A percentile compares a stretch with the other conserved stretches of the same genome.
Evolutionary conservation across 306 rosid genomes (phyloP).

Genomic region (Oemleria cerasiformis): DNA sequence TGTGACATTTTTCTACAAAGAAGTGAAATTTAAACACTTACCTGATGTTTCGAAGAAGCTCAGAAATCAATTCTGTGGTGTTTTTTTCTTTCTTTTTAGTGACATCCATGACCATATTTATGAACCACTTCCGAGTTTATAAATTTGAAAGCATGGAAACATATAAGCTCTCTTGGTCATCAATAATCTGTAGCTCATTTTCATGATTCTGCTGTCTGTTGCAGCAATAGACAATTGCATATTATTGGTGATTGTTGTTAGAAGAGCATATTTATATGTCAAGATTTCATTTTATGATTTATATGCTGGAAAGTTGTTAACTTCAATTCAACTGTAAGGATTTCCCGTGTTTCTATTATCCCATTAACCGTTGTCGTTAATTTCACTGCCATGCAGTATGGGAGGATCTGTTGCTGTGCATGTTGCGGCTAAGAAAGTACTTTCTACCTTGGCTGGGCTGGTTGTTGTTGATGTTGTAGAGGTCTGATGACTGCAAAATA

Average conservation of each 20-base stretch:
- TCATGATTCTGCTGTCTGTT: background rate
- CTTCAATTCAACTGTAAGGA: background rate
- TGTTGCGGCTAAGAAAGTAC: conserved; percentile 65
- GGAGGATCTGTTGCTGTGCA: conserved; percentile 98
- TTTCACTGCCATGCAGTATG: conserved; percentile 52
- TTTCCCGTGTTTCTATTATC: background rate
- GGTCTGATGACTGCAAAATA: conserved; percentile 45
- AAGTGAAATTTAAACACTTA: background rate
- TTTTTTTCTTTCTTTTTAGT: background rate
- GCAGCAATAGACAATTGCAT: conserved; percentile 1
- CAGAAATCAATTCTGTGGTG: background rate
- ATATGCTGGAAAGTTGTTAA: background rate
- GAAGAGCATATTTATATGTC: background rate
- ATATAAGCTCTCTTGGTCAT: background rate
- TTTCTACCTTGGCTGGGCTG: conserved; percentile 82
- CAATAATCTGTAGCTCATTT: background rate
- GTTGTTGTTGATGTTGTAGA: conserved; percentile 98
- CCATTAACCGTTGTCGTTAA: conserved; percentile 4
- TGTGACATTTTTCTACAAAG: too few species aligned
- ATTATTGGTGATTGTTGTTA: background rate
- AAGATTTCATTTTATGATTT: background rate
- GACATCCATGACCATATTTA: background rate
- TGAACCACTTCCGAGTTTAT: conserved; percentile 6
- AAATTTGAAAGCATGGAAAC: background rate
- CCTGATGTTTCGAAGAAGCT: background rate